A percentile compares a stretch with the other conserved stretches of the same genome.
These are phyloP conservation scores for Immersiporthe knoxdaviesiana DNA, from an alignment of 2,329 filamentous ascomycete genomes.

Conservation along the genomic window DNA sequence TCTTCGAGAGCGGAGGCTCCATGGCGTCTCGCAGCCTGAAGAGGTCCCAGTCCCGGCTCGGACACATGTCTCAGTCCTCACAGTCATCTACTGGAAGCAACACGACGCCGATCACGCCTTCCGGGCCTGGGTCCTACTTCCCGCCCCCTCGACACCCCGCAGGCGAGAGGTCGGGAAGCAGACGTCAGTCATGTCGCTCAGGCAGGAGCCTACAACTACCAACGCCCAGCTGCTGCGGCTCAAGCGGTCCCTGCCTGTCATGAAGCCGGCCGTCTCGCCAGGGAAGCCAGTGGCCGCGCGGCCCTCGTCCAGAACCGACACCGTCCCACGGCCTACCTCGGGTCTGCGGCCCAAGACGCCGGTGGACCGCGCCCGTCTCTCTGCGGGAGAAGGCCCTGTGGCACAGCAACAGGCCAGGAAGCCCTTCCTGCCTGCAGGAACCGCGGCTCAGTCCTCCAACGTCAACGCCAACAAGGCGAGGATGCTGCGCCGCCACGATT, in stretches of 20 bases:
- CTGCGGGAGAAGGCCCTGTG: slow-evolving; percentile 52
- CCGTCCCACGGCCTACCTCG: slow-evolving; percentile 51
- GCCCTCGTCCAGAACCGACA: slow-evolving; percentile 62
- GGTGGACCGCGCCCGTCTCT: slow-evolving; percentile 60
- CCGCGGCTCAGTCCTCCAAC: slow-evolving; percentile 68
- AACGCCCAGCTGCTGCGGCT: slow-evolving; percentile 66
- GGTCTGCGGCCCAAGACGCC: slow-evolving; percentile 71
- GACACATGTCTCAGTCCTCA: slow-evolving; percentile 72
- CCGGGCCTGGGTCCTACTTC: slow-evolving; percentile 52
- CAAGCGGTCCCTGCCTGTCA: slow-evolving; percentile 67
- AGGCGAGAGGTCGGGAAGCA: slow-evolving; percentile 63
- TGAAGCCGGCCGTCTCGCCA: slow-evolving; percentile 56
- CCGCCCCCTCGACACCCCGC: slow-evolving; percentile 61
- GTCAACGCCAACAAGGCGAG: slow-evolving; percentile 73
- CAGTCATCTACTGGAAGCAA: slow-evolving; percentile 56
- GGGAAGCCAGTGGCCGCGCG: slow-evolving; percentile 53
- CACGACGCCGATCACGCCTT: slow-evolving; percentile 60
- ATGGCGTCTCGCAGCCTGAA: slow-evolving; percentile 59
- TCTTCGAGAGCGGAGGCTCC: slow-evolving; percentile 84
- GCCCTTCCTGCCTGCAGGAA: slow-evolving; percentile 81
- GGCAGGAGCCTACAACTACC: slow-evolving; percentile 66
- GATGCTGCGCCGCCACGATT: slow-evolving; percentile 79
- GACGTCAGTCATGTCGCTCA: slow-evolving; percentile 56
- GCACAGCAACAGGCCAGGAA: slow-evolving; percentile 54
- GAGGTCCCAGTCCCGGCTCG: slow-evolving; percentile 68